These are phyloP conservation scores for Tarenaya hassleriana DNA, from an alignment of 345 rosid genomes.

Conservation along the genomic window DNA sequence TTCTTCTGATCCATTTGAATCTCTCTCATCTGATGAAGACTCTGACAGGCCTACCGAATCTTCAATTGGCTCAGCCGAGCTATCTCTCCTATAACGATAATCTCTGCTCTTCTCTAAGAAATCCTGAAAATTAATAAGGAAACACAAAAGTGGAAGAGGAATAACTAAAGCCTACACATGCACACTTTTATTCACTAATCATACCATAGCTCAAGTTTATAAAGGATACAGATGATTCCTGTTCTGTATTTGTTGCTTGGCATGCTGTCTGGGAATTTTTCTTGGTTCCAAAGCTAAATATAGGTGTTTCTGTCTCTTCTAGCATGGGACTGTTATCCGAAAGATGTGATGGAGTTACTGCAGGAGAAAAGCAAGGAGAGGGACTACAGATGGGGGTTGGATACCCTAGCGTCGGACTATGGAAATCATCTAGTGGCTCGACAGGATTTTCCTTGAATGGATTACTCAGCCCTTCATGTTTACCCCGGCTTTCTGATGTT, in stretches of 20 bases:
- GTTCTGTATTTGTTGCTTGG: slow-evolving; percentile 33
- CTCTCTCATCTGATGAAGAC: slow-evolving; percentile 45
- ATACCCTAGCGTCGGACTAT: slow-evolving; percentile 60
- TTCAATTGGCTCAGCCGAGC: slow-evolving; percentile 27
- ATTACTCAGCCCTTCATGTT: slow-evolving; percentile 28
- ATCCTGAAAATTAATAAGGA: slow-evolving; percentile 52
- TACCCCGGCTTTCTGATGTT: slow-evolving; percentile 31
- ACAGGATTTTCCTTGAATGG: slow-evolving; percentile 27
- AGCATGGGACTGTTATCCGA: slow-evolving; percentile 33
- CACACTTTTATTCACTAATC: background rate
- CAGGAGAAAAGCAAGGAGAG: slow-evolving; percentile 39
- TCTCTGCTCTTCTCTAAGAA: slow-evolving; percentile 34
- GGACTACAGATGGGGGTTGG: slow-evolving; percentile 38
- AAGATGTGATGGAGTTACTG: slow-evolving; percentile 33
- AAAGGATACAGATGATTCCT: slow-evolving; percentile 50
- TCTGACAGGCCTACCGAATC: slow-evolving; percentile 36
- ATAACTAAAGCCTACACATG: slow-evolving; percentile 13
- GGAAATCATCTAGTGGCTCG: slow-evolving; percentile 36
- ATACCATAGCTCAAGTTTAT: slow-evolving; percentile 19
- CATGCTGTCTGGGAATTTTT: slow-evolving; percentile 33
- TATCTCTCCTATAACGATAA: slow-evolving; percentile 33
- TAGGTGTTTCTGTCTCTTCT: slow-evolving; percentile 29
- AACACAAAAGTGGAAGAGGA: slow-evolving; percentile 29
- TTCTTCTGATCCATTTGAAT: slow-evolving; percentile 42
- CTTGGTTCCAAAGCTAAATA: slow-evolving; percentile 34